A percentile compares a stretch with the other conserved stretches of the same genome.
Conservation (phyloP, 352 stramenopile species). For the Plasmopara halstedii region DNA sequence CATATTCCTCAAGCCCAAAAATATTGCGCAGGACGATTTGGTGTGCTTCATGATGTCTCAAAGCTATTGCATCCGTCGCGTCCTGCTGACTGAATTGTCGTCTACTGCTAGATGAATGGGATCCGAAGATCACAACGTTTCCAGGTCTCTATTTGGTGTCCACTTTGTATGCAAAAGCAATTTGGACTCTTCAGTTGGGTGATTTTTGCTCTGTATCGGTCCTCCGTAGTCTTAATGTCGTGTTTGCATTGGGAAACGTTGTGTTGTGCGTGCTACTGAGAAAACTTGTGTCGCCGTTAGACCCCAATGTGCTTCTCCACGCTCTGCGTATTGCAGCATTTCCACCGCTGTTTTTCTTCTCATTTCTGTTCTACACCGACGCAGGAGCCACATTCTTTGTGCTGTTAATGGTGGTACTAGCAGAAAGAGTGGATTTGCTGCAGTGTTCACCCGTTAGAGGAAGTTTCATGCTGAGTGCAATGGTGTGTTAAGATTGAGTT, state of each 20-base stretch:
- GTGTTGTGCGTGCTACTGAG: constrained; percentile 47
- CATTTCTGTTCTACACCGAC: constrained; percentile 89
- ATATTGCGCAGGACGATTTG: constrained; percentile 65
- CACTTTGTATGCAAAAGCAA: constrained; percentile 28
- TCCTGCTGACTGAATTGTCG: not conserved
- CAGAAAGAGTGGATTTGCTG: constrained; percentile 40
- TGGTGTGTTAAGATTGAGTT: constrained; percentile 23
- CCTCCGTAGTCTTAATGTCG: constrained; percentile 71
- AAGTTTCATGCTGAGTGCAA: constrained; percentile 50
- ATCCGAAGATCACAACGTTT: constrained; percentile 91
- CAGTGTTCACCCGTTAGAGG: constrained; percentile 22
- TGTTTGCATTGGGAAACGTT: constrained; percentile 62
- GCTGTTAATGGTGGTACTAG: constrained; percentile 71
- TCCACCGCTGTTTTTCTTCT: constrained; percentile 82
- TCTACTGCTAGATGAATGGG: constrained; percentile 55
- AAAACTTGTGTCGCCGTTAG: constrained; percentile 25
- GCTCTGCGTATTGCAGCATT: constrained; percentile 67
- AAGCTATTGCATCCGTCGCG: not conserved
- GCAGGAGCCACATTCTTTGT: constrained; percentile 81
- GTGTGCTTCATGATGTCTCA: constrained; percentile 17
- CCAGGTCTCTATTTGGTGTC: constrained; percentile 79
- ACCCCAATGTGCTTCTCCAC: constrained; percentile 51
- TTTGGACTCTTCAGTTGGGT: constrained; percentile 5
- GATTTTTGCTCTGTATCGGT: constrained; percentile 51
- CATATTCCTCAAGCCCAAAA: constrained; percentile 73